Percentiles rank a stretch among this genome's conserved stretches.
Evolutionary conservation across 2,329 filamentous ascomycete genomes (phyloP).

Genomic region (Penicillium palitans): DNA sequence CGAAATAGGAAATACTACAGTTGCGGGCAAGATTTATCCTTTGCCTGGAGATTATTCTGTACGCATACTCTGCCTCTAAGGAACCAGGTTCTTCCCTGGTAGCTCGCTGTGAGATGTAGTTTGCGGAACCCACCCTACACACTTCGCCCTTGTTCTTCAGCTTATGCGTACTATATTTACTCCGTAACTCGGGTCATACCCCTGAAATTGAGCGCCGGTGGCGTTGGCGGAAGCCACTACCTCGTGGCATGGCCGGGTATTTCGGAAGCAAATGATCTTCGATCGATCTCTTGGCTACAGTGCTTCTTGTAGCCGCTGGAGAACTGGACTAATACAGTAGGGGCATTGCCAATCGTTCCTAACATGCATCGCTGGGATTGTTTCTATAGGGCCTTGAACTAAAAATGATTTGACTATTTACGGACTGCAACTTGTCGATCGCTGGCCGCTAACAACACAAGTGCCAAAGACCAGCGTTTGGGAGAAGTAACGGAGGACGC

Average conservation of each 20-base stretch:
- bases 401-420: not conserved
- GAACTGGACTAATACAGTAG: not conserved
- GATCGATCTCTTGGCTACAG: slow-evolving; percentile 7
- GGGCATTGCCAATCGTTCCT: not conserved
- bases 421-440: not conserved
- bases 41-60: not conserved
- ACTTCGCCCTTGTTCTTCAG: not conserved
- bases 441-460: not conserved
- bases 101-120: not conserved
- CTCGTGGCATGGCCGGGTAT: slow-evolving; percentile 12
- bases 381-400: not conserved
- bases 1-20: not conserved
- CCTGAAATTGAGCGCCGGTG: slow-evolving; percentile 1
- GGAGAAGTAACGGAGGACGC: not conserved
- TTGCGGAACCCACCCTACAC: not conserved
- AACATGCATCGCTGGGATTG: not conserved
- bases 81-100: not conserved
- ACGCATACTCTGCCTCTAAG: not conserved
- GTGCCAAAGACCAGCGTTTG: not conserved
- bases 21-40: not conserved
- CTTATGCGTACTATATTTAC: not conserved
- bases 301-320: not conserved
- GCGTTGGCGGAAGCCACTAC: slow-evolving; percentile 7
- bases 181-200: not conserved
- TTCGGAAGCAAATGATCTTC: not conserved